Evolutionary conservation across 1,139 yeast species (phyloP), one percentile per base, ranked within the genome.

Genomic region (Yamadazyma epiphylla): DNA sequence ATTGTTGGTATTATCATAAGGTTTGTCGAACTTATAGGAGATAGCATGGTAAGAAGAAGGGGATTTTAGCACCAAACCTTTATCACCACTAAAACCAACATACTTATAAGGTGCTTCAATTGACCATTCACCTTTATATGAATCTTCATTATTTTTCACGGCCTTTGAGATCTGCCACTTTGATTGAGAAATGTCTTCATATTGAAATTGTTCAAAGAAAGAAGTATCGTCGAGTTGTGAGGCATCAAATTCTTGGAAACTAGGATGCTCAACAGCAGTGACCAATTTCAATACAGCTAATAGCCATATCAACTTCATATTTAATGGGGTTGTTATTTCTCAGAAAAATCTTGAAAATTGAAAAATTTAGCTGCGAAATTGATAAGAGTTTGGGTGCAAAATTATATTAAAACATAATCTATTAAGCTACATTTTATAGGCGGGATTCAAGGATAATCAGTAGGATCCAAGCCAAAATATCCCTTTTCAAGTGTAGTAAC

Each of bases 11-110:
- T 80, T 60, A 51, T 73, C 71, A 33, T 85, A 64, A 2, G 79
- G 70, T 28, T 57, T 40, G 16, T 71, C 73, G 28, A 87, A 67
- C 42, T 68, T 58, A 32, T 75, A 71, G 13, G 85, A 76, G 40
- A 87, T 82, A 17, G 94, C 95, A 55, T 85, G 87, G 47, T 77
- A 84, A 24, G 88, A 78, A 26, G 94, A 91, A 30, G 76, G 77
- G 9, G 82, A 63, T 52, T 80, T 81, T 55, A 81, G 70, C 10
- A 84, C 91, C 36, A 87, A 70, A 3, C 94, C 95, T 36, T 67
- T 67, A 55, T 86, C 95, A 33, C 72, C 71, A 12, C 49, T 51
- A 44, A 75, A 73, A 1, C 83, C 91, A 1, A 80, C 77, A 43
- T 71, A 65, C 19, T 65, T 67, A 3, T 45, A 38, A 2, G 69